phyloP scores from a whole-genome alignment of 305 asterid genomes.

The Rubia balearica region DNA sequence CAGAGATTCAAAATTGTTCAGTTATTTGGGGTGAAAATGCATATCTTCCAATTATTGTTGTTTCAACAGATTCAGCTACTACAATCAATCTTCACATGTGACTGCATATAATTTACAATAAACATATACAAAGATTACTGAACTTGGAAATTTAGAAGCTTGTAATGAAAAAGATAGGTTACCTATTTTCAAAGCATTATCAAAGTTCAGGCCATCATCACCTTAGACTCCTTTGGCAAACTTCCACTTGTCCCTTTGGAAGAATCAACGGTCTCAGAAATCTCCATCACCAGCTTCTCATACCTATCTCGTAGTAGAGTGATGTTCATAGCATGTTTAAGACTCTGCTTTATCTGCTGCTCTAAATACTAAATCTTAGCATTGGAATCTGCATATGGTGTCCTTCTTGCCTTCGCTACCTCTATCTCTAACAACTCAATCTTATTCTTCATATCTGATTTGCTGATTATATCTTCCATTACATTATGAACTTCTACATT shows the following conservation, averaged over 20 bases:
- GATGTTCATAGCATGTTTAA: constrained; percentile 35
- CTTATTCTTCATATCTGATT: constrained; percentile 57
- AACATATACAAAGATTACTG: not conserved
- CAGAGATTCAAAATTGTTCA: not conserved
- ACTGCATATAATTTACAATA: constrained; percentile 12
- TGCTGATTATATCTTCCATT: constrained; percentile 39
- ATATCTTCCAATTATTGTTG: constrained; percentile 21
- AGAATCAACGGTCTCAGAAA: constrained; percentile 34
- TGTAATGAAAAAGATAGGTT: constrained; percentile 5
- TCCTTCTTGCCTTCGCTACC: constrained; percentile 43
- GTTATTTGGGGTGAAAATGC: constrained; percentile 3
- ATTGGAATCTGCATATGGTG: constrained; percentile 40
- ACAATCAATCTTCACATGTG: constrained; percentile 20
- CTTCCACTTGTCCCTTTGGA: constrained; percentile 46
- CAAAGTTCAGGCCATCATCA: constrained; percentile 7
- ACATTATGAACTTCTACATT: constrained; percentile 38
- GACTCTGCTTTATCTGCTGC: constrained; percentile 49
- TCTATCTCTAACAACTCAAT: constrained; percentile 55
- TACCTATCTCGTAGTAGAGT: constrained; percentile 44
- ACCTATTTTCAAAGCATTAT: constrained; percentile 20
- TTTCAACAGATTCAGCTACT: constrained; percentile 36
- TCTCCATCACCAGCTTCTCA: constrained; percentile 41
- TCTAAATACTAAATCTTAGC: constrained; percentile 46
- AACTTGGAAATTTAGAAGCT: not conserved
- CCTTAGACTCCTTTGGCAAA: constrained; percentile 18